phyloP scores from a whole-genome alignment of 2,329 filamentous ascomycete genomes.

The Apiospora kogelbergensis region DNA sequence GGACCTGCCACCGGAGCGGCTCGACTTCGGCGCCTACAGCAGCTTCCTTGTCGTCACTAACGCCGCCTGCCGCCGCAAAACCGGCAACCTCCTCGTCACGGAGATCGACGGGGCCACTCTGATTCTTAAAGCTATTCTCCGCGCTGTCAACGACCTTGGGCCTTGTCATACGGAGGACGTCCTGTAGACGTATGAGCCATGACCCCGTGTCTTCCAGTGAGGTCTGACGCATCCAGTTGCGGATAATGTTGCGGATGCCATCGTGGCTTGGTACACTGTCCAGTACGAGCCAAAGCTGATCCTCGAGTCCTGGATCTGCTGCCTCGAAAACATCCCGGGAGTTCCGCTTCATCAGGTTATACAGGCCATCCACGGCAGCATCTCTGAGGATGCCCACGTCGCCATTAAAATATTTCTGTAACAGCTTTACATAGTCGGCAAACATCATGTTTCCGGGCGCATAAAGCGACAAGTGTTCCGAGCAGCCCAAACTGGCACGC shows the following conservation, averaged over 20 bases:
- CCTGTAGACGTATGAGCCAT: conserved; percentile 91
- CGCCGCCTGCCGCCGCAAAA: conserved; percentile 74
- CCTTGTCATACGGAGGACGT: conserved; percentile 84
- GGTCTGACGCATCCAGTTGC: conserved; percentile 92
- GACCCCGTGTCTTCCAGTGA: conserved; percentile 73
- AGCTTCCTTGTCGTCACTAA: conserved; percentile 52
- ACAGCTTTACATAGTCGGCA: conserved; percentile 73
- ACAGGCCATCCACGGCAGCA: conserved; percentile 82
- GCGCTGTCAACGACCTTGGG: conserved; percentile 60
- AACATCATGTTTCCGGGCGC: conserved; percentile 87
- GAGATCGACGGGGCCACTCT: conserved; percentile 67
- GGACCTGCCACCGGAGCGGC: conserved; percentile 90
- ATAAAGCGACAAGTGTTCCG: conserved; percentile 91
- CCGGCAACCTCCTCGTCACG: conserved; percentile 97
- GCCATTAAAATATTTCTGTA: conserved; percentile 77
- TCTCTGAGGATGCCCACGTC: conserved; percentile 69
- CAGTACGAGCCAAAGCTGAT: conserved; percentile 87
- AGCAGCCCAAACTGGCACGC: conserved; percentile 75
- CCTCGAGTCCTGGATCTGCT: conserved; percentile 78
- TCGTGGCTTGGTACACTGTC: conserved; percentile 75
- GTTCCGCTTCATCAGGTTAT: conserved; percentile 93
- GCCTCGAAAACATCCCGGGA: conserved; percentile 78
- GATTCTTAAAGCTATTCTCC: conserved; percentile 43
- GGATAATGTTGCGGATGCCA: conserved; percentile 81
- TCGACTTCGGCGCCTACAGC: conserved; percentile 69